Conservation (phyloP, 441 rosid genomes). For the Macaranga tanarius region DNA sequence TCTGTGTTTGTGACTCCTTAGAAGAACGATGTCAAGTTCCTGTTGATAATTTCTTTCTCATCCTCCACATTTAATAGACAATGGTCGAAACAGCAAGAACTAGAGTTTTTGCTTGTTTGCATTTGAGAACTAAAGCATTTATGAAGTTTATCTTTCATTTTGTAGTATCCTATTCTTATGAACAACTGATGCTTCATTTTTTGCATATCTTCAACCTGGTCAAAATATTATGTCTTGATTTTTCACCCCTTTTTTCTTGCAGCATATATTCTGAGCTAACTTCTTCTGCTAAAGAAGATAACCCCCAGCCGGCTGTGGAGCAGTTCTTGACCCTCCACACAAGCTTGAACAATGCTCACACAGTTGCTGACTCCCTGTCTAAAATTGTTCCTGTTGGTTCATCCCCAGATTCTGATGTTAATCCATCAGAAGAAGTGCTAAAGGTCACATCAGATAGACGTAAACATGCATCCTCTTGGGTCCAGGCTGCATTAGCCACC, state of each 20-base stretch:
- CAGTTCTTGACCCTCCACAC: constrained; percentile 79
- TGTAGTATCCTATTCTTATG: neutral
- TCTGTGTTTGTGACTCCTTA: neutral
- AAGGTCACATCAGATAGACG: constrained; percentile 59
- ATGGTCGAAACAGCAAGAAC: neutral
- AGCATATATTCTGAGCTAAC: constrained; percentile 75
- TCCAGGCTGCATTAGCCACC: constrained; percentile 85
- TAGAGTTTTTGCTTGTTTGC: neutral
- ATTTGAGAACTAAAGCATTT: constrained; percentile 8
- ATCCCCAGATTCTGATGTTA: constrained; percentile 50
- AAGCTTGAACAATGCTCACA: constrained; percentile 51
- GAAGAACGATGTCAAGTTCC: neutral
- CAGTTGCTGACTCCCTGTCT: constrained; percentile 57
- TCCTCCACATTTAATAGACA: neutral
- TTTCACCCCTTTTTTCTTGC: constrained; percentile 23
- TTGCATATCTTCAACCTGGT: neutral
- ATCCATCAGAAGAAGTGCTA: constrained; percentile 61
- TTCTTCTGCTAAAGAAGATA: constrained; percentile 75
- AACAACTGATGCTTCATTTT: neutral
- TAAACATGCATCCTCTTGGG: constrained; percentile 76
- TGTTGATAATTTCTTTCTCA: neutral
- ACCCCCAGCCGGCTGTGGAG: constrained; percentile 84
- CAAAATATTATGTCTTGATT: neutral
- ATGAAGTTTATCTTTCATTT: neutral
- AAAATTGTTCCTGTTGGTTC: constrained; percentile 43